Evolutionary conservation across 257 asterid genomes (phyloP).

Genomic region (Pogostemon cablin): DNA sequence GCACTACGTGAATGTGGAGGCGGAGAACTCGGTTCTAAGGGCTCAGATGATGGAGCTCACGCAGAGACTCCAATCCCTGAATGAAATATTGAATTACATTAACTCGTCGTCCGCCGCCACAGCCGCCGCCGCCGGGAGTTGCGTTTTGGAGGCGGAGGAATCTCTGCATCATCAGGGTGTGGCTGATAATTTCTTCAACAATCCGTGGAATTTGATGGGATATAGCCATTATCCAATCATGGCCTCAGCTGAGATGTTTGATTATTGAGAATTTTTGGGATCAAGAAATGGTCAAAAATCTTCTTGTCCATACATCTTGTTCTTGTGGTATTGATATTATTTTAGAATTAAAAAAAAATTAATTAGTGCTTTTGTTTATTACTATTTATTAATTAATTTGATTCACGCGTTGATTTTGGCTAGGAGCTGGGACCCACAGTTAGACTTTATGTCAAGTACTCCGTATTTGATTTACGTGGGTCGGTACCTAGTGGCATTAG

Average conservation of each 20-base stretch:
- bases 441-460: too few species aligned
- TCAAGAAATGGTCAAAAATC: constrained; percentile 28
- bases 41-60: constrained; percentile 82
- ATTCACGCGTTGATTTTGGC: too few species aligned
- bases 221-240: constrained; percentile 60
- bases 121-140: constrained; percentile 29
- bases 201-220: constrained; percentile 60
- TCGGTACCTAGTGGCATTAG: too few species aligned
- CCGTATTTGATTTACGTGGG: too few species aligned
- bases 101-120: constrained; percentile 35
- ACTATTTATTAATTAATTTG: too few species aligned
- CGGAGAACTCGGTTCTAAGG: constrained; percentile 70
- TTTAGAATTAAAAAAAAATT: neutral
- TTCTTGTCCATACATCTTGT: constrained; percentile 21
- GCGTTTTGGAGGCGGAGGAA: constrained; percentile 47
- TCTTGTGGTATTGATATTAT: constrained; percentile 8
- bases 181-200: constrained; percentile 45
- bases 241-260: constrained; percentile 71
- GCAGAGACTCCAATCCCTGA: constrained; percentile 67
- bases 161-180: constrained; percentile 31
- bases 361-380: constrained; percentile 10
- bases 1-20: constrained; percentile 56
- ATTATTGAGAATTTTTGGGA: constrained; percentile 41
- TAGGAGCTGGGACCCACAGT: too few species aligned
- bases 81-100: constrained; percentile 59